phyloP scores from a whole-genome alignment of 2,329 filamentous ascomycete genomes.

The Malbranchea zuffiana region DNA sequence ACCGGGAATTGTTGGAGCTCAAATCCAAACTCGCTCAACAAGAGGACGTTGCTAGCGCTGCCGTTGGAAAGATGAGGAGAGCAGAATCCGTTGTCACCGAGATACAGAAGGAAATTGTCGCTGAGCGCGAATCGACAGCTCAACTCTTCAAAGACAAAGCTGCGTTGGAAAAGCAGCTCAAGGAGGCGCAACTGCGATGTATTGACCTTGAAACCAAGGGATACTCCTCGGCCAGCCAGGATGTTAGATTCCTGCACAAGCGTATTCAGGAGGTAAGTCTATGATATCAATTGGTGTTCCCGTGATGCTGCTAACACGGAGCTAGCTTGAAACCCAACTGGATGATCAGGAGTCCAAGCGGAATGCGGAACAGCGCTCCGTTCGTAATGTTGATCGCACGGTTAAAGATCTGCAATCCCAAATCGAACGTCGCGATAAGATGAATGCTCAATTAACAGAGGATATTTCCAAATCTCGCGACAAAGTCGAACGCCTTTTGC shows the following conservation, averaged over 20 bases:
- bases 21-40: constrained; percentile 83
- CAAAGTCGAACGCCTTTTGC: constrained; percentile 78
- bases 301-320: background rate
- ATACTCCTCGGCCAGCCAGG: constrained; percentile 85
- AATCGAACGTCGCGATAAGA: constrained; percentile 86
- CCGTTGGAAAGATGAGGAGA: constrained; percentile 92
- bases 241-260: constrained; percentile 89
- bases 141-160: constrained; percentile 85
- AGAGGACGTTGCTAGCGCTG: constrained; percentile 81
- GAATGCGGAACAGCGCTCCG: constrained; percentile 70
- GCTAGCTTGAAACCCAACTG: constrained; percentile 73
- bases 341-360: constrained; percentile 72
- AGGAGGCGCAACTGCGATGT: constrained; percentile 78
- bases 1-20: constrained; percentile 79
- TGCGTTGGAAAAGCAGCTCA: constrained; percentile 74
- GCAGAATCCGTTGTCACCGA: constrained; percentile 79
- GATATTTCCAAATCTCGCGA: constrained; percentile 79
- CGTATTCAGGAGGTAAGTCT: constrained; percentile 76
- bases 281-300: constrained; percentile 19
- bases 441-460: constrained; percentile 66
- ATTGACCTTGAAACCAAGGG: constrained; percentile 96
- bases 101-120: constrained; percentile 82
- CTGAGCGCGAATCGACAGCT: constrained; percentile 70
- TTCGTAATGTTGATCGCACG: constrained; percentile 83
- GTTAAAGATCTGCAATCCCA: constrained; percentile 89